Evolutionary conservation across 2,329 filamentous ascomycete species (phyloP).

Genomic region (Polytolypa hystricis): DNA sequence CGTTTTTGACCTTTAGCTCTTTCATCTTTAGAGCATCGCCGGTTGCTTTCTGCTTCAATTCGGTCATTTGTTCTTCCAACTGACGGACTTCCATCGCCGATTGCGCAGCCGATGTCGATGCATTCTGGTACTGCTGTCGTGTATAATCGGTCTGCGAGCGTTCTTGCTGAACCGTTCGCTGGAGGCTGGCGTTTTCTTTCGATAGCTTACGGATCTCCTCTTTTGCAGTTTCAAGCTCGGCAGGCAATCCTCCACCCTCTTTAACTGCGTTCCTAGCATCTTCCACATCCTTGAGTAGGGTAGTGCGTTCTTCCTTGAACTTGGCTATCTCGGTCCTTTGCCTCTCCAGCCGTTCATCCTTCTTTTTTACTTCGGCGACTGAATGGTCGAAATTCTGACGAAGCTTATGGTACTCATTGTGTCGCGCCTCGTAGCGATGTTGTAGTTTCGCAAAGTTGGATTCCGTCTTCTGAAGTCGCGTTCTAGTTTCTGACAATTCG

Average conservation of each 20-base stretch:
- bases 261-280: conserved; percentile 30
- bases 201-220: conserved; percentile 29
- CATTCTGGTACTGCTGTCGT: conserved; percentile 36
- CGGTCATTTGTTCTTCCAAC: conserved; percentile 27
- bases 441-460: conserved; percentile 26
- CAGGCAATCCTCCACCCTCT: conserved; percentile 27
- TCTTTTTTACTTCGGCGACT: conserved; percentile 18
- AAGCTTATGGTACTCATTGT: conserved; percentile 25
- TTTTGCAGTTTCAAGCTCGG: conserved; percentile 30
- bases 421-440: conserved; percentile 35
- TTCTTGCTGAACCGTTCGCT: conserved; percentile 31
- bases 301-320: conserved; percentile 30
- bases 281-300: conserved; percentile 29
- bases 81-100: conserved; percentile 27
- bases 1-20: conserved; percentile 26
- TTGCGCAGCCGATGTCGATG: conserved; percentile 34
- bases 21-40: conserved; percentile 27
- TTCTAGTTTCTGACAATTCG: conserved; percentile 17
- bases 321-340: conserved; percentile 28
- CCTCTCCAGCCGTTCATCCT: conserved; percentile 22
- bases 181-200: conserved; percentile 25
- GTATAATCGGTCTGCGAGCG: conserved; percentile 36
- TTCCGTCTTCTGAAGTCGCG: conserved; percentile 23
- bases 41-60: conserved; percentile 26
- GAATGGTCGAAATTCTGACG: conserved; percentile 27